phyloP scores from a whole-genome alignment of 352 stramenopile genomes.

The Globisporangium nunn region DNA sequence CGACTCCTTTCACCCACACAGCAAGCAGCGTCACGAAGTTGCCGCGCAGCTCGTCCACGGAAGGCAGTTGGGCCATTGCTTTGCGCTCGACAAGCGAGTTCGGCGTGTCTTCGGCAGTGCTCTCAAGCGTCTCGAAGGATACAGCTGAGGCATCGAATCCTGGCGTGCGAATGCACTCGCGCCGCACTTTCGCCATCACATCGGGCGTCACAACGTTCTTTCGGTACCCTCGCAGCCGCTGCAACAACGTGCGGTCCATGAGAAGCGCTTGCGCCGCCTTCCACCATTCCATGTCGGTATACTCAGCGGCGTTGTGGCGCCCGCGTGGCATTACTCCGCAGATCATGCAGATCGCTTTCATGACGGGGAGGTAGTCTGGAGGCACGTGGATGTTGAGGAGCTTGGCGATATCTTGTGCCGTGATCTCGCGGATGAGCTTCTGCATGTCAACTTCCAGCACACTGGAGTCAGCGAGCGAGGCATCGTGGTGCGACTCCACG shows the following conservation, averaged over 20 bases:
- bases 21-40: slow-evolving; percentile 49
- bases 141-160: slow-evolving; percentile 29
- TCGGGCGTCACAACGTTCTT: slow-evolving; percentile 46
- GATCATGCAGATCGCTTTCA: slow-evolving; percentile 73
- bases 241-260: slow-evolving; percentile 68
- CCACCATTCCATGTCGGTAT: slow-evolving; percentile 76
- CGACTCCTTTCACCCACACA: slow-evolving; percentile 67
- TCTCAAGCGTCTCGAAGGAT: slow-evolving; percentile 16
- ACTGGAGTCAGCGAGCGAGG: slow-evolving; percentile 37
- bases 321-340: slow-evolving; percentile 49
- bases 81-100: slow-evolving; percentile 6
- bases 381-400: slow-evolving; percentile 56
- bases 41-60: slow-evolving; percentile 26
- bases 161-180: slow-evolving; percentile 51
- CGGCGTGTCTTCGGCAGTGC: slow-evolving; percentile 3
- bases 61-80: slow-evolving; percentile 19
- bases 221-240: slow-evolving; percentile 44
- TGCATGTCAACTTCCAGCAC: slow-evolving; percentile 59
- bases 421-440: slow-evolving; percentile 54
- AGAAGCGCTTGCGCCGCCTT: slow-evolving; percentile 69
- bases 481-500: slow-evolving; percentile 41
- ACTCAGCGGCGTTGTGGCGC: slow-evolving; percentile 47
- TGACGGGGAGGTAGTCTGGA: slow-evolving; percentile 42
- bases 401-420: slow-evolving; percentile 60
- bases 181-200: slow-evolving; percentile 70